Conservation (phyloP, 352 stramenopile genomes). For the Peronospora farinosa region DNA sequence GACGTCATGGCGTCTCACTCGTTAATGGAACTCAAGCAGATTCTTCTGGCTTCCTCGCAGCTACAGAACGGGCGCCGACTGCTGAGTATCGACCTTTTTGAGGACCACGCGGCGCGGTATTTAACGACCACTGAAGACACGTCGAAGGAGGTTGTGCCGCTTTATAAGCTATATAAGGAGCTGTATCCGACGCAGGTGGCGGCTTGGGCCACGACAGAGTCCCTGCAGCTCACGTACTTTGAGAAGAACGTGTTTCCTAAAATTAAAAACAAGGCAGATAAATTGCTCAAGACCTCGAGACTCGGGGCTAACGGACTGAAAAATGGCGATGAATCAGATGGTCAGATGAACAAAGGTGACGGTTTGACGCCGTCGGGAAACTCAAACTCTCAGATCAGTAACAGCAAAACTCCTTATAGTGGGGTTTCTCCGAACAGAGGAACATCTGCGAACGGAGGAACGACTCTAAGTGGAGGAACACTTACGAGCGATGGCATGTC, state of each 20-base stretch:
- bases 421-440: not conserved
- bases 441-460: conserved; percentile 7
- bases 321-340: conserved; percentile 4
- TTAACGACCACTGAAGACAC: conserved; percentile 29
- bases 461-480: conserved; percentile 2
- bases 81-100: conserved; percentile 31
- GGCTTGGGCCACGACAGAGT: conserved; percentile 37
- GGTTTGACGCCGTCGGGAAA: conserved; percentile 14
- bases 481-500: too few relatives aligned
- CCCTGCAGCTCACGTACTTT: conserved; percentile 50
- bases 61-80: conserved; percentile 19
- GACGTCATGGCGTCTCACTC: not conserved
- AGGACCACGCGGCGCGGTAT: conserved; percentile 40
- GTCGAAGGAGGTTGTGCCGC: conserved; percentile 34
- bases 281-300: conserved; percentile 15
- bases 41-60: conserved; percentile 18
- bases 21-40: conserved; percentile 24
- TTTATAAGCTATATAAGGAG: conserved; percentile 68
- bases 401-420: conserved; percentile 5
- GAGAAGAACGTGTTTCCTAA: conserved; percentile 57
- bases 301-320: conserved; percentile 12
- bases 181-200: conserved; percentile 37
- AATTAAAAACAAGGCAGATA: conserved; percentile 40
- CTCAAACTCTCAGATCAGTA: conserved; percentile 5
- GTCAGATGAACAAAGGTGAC: conserved; percentile 1